Conservation (phyloP, 1,284 basidiomycete species). For the Caloboletus firmus region DNA sequence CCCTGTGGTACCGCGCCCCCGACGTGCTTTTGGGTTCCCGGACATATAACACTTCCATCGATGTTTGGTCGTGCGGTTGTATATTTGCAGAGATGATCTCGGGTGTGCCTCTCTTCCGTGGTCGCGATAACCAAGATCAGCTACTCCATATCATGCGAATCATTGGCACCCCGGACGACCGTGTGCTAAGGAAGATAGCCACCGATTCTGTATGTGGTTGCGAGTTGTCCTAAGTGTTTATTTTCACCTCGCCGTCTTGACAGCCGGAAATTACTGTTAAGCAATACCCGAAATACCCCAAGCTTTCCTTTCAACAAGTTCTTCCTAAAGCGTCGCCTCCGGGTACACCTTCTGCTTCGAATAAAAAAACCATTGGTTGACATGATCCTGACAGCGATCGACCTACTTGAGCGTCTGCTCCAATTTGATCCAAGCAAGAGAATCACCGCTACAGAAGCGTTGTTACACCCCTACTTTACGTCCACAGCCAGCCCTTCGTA, state of each 20-base stretch:
- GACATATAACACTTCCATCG: conserved; percentile 98
- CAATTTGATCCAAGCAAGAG: conserved; percentile 96
- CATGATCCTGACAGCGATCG: conserved; percentile 63
- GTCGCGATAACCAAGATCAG: conserved; percentile 97
- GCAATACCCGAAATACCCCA: conserved; percentile 88
- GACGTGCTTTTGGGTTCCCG: conserved; percentile 96
- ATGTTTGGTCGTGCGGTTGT: conserved; percentile 99
- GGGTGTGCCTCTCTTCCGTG: conserved; percentile 95
- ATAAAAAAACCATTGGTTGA: conserved; percentile 1
- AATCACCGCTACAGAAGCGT: conserved; percentile 89
- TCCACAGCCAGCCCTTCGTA: conserved; percentile 48
- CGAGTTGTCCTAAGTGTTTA: neutral
- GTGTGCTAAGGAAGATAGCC: conserved; percentile 85
- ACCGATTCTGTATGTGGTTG: conserved; percentile 77
- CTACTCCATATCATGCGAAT: conserved; percentile 97
- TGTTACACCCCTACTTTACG: conserved; percentile 93
- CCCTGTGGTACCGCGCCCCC: conserved; percentile 98
- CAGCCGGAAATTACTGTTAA: conserved; percentile 92
- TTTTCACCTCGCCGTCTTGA: conserved; percentile 10
- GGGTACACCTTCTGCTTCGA: conserved; percentile 46
- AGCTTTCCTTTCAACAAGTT: conserved; percentile 86
- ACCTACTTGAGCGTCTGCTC: conserved; percentile 92
- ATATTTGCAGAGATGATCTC: conserved; percentile 99
- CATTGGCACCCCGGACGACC: conserved; percentile 92
- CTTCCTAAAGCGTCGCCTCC: conserved; percentile 91